These are phyloP conservation scores for Talaromyces sp. DNA, from an alignment of 2,329 filamentous ascomycete species.

Conservation along the genomic window DNA sequence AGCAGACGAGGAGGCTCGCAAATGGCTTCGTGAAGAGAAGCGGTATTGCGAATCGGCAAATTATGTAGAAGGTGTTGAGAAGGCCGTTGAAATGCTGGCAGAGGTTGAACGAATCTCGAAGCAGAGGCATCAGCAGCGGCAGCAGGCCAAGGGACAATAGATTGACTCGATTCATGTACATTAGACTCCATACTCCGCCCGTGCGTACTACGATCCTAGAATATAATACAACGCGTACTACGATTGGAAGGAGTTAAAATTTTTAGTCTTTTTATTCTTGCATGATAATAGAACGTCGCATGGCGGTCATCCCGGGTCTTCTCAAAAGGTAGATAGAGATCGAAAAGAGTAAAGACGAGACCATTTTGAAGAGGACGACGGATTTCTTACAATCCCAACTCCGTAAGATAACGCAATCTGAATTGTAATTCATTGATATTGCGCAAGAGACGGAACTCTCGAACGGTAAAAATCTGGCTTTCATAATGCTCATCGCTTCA, in stretches of 20 bases:
- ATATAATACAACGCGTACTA: background rate
- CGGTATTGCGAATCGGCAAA: slow-evolving; percentile 52
- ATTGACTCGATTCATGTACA: background rate
- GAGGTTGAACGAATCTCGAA: background rate
- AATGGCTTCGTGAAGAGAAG: slow-evolving; percentile 66
- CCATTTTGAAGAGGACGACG: background rate
- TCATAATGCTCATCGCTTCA: slow-evolving; percentile 39
- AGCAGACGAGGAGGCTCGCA: slow-evolving; percentile 61
- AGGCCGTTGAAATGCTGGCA: slow-evolving; percentile 22
- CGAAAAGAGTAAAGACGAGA: slow-evolving; percentile 15
- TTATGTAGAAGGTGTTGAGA: slow-evolving; percentile 32
- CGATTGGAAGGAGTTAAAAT: slow-evolving; percentile 22
- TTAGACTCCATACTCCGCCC: background rate
- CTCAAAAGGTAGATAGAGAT: slow-evolving; percentile 18
- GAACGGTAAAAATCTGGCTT: slow-evolving; percentile 12
- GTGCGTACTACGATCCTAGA: background rate
- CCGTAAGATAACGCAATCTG: background rate
- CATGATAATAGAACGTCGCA: slow-evolving; percentile 41
- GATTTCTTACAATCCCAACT: background rate
- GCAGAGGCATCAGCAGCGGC: background rate
- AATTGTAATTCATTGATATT: slow-evolving; percentile 1
- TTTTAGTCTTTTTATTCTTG: slow-evolving; percentile 32
- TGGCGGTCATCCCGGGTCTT: slow-evolving; percentile 30
- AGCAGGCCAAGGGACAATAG: background rate
- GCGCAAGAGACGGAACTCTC: slow-evolving; percentile 8